phyloP scores from a whole-genome alignment of 441 rosid species.

The Hura crepitans region DNA sequence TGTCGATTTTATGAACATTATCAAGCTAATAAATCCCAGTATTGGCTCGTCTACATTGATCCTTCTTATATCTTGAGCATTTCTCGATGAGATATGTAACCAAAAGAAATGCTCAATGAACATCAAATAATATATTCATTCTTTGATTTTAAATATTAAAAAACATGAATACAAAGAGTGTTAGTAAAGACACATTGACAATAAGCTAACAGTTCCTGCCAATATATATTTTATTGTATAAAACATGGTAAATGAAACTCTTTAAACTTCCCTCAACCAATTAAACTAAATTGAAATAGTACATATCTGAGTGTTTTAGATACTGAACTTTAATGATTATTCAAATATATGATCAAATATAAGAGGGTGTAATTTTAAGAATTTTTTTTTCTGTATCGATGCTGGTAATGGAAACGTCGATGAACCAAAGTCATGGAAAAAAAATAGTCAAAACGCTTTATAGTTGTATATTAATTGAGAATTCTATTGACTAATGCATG shows the following conservation, averaged over 20 bases:
- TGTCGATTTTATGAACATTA: not conserved
- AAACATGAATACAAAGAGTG: not conserved
- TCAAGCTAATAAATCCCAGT: not conserved
- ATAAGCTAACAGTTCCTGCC: no score
- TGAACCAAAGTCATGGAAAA: not conserved
- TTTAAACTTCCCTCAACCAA: not conserved
- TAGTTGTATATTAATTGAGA: not conserved
- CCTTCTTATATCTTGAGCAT: not conserved
- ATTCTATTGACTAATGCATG: not conserved
- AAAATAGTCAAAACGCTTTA: not conserved
- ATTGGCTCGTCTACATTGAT: not conserved
- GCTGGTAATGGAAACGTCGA: not conserved
- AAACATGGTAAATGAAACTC: not conserved
- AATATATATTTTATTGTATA: not conserved
- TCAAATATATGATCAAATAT: not conserved
- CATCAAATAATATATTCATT: not conserved
- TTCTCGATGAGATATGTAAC: not conserved
- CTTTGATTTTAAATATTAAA: not conserved
- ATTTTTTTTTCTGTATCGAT: no score
- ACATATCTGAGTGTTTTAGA: not conserved
- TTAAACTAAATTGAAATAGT: not conserved
- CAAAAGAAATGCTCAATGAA: not conserved
- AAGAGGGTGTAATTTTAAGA: not conserved
- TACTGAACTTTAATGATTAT: not conserved
- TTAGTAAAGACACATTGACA: no score